phyloP scores from a whole-genome alignment of 2,329 filamentous ascomycete genomes.

The Ophiocordyceps australis region DNA sequence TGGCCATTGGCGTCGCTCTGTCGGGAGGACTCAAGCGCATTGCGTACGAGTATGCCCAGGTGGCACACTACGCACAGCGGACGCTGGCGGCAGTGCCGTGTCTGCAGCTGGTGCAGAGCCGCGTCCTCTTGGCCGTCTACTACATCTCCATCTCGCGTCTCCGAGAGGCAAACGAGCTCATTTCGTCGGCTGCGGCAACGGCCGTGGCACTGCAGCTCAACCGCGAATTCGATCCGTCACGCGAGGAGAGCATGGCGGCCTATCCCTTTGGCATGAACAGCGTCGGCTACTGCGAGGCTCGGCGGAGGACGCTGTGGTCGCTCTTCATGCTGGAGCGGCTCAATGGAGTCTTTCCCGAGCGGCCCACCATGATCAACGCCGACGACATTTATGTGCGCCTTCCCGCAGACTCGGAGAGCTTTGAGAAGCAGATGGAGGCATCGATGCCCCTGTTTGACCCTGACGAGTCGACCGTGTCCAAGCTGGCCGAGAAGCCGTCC shows the following conservation, averaged over 20 bases:
- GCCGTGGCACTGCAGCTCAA: conserved; percentile 44
- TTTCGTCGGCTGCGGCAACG: conserved; percentile 40
- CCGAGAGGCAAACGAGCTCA: conserved; percentile 43
- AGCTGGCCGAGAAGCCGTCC: conserved; percentile 10
- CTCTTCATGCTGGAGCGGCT: conserved; percentile 53
- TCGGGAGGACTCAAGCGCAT: conserved; percentile 18
- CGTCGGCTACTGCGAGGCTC: conserved; percentile 43
- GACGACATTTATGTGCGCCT: conserved; percentile 51
- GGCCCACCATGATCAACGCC: conserved; percentile 35
- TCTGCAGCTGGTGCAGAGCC: conserved; percentile 48
- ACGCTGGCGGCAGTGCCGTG: conserved; percentile 9
- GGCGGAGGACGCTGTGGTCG: conserved; percentile 55
- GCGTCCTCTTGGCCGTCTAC: conserved; percentile 48
- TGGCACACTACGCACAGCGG: conserved; percentile 36
- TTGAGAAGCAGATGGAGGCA: conserved; percentile 39
- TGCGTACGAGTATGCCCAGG: conserved; percentile 22
- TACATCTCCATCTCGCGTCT: conserved; percentile 42
- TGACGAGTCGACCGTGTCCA: conserved; percentile 10
- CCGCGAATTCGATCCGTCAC: conserved; percentile 33
- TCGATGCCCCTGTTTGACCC: conserved; percentile 43
- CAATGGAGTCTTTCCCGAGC: conserved; percentile 36
- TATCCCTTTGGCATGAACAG: conserved; percentile 40
- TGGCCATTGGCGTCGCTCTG: conserved; percentile 18
- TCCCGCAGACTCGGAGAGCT: conserved; percentile 40
- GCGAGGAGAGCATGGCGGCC: conserved; percentile 16